A percentile compares a stretch with the other conserved stretches of the same genome.
Evolutionary conservation across 2,329 filamentous ascomycete species (phyloP).

Genomic region (Chaetomiaceae sp.): DNA sequence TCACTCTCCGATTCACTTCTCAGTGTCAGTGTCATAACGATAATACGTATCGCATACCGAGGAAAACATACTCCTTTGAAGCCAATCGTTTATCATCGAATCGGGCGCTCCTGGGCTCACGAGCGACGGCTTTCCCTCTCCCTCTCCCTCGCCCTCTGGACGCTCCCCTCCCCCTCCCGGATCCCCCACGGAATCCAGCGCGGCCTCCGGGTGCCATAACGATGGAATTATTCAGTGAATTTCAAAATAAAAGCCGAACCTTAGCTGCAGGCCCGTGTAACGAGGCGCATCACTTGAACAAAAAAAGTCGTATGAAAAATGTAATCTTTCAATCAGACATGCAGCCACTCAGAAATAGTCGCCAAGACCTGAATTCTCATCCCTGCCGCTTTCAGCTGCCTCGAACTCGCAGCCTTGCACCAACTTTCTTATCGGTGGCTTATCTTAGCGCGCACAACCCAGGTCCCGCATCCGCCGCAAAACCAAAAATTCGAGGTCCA

Average conservation of each 20-base stretch:
- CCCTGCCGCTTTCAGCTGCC: neutral
- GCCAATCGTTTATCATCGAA: conserved; percentile 46
- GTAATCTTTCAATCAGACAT: conserved; percentile 30
- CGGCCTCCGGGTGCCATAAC: conserved; percentile 33
- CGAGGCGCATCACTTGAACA: too few relatives aligned
- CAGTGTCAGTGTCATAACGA: conserved; percentile 2
- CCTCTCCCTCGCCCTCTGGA: conserved; percentile 27
- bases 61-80: conserved; percentile 38
- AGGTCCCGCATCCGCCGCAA: conserved; percentile 37
- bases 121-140: conserved; percentile 21
- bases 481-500: conserved; percentile 29
- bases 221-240: neutral
- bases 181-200: conserved; percentile 24
- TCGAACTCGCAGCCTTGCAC: conserved; percentile 18
- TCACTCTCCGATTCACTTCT: conserved; percentile 23
- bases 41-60: neutral
- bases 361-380: too few relatives aligned
- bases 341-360: conserved; percentile 5
- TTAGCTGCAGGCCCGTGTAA: neutral
- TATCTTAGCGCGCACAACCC: conserved; percentile 55
- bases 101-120: conserved; percentile 26
- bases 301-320: conserved; percentile 31
- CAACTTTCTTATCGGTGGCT: conserved; percentile 35
- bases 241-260: neutral
- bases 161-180: conserved; percentile 24